A percentile compares a stretch with the other conserved stretches of the same genome.
Evolutionary conservation across 176 grass and related monocot species (phyloP).

Genomic region (Musa schizocarpa): DNA sequence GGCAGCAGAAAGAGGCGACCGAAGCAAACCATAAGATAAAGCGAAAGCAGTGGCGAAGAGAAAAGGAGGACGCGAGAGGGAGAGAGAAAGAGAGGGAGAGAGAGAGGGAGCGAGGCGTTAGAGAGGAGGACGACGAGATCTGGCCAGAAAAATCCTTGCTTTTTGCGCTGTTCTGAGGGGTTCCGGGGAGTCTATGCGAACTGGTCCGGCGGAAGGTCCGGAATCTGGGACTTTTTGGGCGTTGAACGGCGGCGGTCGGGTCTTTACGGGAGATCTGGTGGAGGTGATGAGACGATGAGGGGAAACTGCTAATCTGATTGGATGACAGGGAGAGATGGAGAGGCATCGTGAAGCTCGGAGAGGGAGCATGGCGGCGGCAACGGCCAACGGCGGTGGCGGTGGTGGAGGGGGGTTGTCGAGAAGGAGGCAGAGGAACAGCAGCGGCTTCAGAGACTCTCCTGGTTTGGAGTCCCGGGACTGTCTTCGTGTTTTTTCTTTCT

Average conservation of each 20-base stretch:
- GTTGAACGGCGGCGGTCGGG: background rate
- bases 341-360: slow-evolving; percentile 12
- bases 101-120: slow-evolving; percentile 3
- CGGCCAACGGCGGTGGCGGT: slow-evolving; percentile 31
- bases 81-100: background rate
- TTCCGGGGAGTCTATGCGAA: background rate
- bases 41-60: slow-evolving; percentile 7
- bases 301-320: slow-evolving; percentile 4
- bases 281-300: background rate
- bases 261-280: background rate
- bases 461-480: slow-evolving; percentile 17
- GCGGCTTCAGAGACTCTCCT: slow-evolving; percentile 24
- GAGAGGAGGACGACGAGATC: background rate
- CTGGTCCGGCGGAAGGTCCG: background rate
- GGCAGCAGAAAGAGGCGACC: slow-evolving; percentile 37
- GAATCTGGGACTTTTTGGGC: background rate
- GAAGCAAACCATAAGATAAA: slow-evolving; percentile 30
- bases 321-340: slow-evolving; percentile 3
- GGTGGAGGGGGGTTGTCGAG: slow-evolving; percentile 43
- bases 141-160: background rate
- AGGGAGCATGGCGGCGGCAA: slow-evolving; percentile 6
- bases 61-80: slow-evolving; percentile 9
- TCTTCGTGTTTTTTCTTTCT: background rate
- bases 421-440: slow-evolving; percentile 49
- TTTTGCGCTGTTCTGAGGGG: background rate